Percentiles rank a stretch among this genome's conserved stretches.
phyloP scores from a whole-genome alignment of 176 grass and related monocot species.

The Oryza rufipogon region DNA sequence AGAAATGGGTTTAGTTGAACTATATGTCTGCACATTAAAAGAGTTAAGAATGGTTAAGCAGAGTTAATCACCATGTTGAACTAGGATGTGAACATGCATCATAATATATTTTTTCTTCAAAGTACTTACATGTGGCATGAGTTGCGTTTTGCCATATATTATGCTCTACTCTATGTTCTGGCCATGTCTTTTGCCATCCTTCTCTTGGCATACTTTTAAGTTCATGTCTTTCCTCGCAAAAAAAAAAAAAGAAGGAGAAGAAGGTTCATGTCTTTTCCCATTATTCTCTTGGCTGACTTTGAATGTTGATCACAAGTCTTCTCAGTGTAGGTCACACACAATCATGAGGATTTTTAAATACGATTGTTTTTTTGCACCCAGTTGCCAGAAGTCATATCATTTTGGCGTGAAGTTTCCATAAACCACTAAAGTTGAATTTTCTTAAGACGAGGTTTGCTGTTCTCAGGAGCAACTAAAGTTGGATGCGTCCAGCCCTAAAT shows the following conservation, averaged over 20 bases:
- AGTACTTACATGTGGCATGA: not conserved
- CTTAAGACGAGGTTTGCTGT: not conserved
- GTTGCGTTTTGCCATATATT: conserved; percentile 2
- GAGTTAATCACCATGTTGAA: not conserved
- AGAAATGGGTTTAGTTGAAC: not conserved
- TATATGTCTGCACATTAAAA: not conserved
- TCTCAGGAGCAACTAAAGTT: not conserved
- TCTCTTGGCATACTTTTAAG: not conserved
- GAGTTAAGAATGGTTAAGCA: not conserved
- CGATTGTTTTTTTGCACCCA: not conserved
- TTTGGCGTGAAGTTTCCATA: not conserved
- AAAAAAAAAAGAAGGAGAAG: no score
- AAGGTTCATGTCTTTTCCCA: not conserved
- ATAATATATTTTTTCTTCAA: no score
- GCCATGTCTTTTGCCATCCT: not conserved
- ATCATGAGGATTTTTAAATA: not conserved
- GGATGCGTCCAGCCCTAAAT: not conserved
- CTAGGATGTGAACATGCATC: no score
- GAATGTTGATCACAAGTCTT: not conserved
- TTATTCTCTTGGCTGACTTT: not conserved
- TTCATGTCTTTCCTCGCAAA: not conserved
- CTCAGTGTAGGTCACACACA: not conserved
- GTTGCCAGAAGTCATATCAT: not conserved
- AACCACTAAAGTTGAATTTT: not conserved
- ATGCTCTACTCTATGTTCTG: not conserved